Evolutionary conservation across 2,329 filamentous ascomycete genomes (phyloP).

Genomic region (Coniochaeta hoffmannii): DNA sequence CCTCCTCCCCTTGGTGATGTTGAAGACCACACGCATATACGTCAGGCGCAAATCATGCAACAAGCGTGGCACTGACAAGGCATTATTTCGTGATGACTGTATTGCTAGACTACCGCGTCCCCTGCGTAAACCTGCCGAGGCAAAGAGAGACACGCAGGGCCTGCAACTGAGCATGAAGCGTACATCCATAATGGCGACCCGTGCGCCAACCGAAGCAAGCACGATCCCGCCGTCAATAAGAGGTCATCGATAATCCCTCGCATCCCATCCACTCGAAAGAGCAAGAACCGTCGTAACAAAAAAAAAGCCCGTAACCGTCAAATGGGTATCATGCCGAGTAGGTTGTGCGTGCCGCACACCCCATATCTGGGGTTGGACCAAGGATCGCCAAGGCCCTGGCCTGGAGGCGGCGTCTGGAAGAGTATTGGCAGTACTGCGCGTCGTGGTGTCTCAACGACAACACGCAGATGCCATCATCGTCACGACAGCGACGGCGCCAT

Average conservation of each 20-base stretch:
- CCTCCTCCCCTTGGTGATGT: too few relatives aligned
- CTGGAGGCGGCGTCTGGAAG: not conserved
- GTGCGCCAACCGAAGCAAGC: not conserved
- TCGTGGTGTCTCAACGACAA: slow-evolving; percentile 1
- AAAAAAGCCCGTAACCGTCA: not conserved
- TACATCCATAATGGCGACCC: not conserved
- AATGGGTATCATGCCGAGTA: slow-evolving; percentile 1
- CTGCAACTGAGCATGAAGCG: not conserved
- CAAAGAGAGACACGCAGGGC: not conserved
- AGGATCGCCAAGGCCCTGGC: not conserved
- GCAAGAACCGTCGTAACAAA: not conserved
- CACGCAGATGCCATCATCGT: not conserved
- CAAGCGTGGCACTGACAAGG: too few relatives aligned
- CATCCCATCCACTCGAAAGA: not conserved
- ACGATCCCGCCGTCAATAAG: not conserved
- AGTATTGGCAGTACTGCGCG: not conserved
- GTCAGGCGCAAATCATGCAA: too few relatives aligned
- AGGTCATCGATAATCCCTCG: not conserved
- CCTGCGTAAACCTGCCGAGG: not conserved
- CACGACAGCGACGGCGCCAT: not conserved
- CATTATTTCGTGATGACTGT: not conserved
- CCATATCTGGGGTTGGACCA: slow-evolving; percentile 1
- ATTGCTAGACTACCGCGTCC: not conserved
- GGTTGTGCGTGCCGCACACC: slow-evolving; percentile 3
- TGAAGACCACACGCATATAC: too few relatives aligned